Conservation (phyloP, 2,329 filamentous ascomycete species). For the Shiraia sp. region DNA sequence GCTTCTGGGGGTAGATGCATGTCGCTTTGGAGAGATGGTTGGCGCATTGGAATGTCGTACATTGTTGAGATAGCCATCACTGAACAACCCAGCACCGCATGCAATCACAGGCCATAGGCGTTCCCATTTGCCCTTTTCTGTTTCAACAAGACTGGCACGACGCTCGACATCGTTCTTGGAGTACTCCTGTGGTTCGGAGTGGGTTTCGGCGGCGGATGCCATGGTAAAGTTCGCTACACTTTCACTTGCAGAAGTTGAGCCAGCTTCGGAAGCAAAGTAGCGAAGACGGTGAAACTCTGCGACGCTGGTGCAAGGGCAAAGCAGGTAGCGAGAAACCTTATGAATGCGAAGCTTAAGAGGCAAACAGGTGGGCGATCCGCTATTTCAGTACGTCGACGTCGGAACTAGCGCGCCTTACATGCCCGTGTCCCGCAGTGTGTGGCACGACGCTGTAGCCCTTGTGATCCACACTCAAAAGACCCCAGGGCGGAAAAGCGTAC, state of each 20-base stretch:
- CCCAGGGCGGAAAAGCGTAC: no score
- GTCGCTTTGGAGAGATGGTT: slow-evolving; percentile 5
- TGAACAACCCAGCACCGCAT: slow-evolving; percentile 87
- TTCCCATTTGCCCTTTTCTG: slow-evolving; percentile 43
- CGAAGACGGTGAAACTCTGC: no score
- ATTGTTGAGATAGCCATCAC: slow-evolving; percentile 89
- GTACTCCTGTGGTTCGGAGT: slow-evolving; percentile 1
- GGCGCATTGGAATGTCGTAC: slow-evolving; percentile 49
- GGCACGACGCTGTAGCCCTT: no score
- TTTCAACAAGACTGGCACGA: slow-evolving; percentile 29
- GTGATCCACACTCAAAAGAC: no score
- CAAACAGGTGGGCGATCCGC: no score
- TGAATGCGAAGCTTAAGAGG: no score
- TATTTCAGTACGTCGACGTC: no score
- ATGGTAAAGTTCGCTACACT: slow-evolving; percentile 4
- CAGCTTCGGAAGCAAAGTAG: not conserved
- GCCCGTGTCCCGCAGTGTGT: no score
- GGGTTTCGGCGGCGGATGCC: slow-evolving; percentile 13
- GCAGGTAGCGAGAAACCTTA: no score
- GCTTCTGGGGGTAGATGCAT: slow-evolving; percentile 6
- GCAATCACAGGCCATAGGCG: slow-evolving; percentile 76
- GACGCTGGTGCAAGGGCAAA: not conserved
- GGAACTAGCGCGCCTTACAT: no score
- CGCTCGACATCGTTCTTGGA: slow-evolving; percentile 21
- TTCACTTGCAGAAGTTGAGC: not conserved